phyloP scores from a whole-genome alignment of 176 grass and related monocot genomes.

The Secale cereale region DNA sequence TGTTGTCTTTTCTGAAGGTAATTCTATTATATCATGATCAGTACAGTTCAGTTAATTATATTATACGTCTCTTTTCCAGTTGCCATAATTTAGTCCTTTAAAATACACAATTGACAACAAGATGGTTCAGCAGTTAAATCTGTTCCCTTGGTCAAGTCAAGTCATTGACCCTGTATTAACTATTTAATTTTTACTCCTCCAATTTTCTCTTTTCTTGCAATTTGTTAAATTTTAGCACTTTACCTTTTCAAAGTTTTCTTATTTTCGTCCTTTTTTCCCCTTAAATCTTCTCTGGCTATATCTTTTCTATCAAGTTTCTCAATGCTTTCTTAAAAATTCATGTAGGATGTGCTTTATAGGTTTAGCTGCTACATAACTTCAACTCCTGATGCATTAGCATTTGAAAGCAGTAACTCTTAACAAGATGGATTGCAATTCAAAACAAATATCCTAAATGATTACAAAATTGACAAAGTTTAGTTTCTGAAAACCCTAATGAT shows the following conservation, averaged over 20 bases:
- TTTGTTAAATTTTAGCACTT: background rate
- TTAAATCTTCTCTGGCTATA: background rate
- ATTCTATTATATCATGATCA: background rate
- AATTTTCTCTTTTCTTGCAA: background rate
- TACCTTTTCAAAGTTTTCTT: background rate
- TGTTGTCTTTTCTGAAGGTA: conserved; percentile 4
- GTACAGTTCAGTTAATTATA: background rate
- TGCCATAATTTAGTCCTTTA: background rate
- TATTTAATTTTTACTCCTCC: background rate
- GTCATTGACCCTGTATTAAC: background rate
- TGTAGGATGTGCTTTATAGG: background rate
- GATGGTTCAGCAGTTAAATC: background rate
- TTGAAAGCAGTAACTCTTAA: background rate
- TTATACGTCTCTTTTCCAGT: background rate
- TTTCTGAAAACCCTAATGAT: background rate
- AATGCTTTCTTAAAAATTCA: background rate
- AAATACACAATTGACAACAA: background rate
- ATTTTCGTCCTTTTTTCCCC: background rate
- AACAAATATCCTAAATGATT: background rate
- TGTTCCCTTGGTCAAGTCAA: background rate
- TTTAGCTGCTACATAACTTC: conserved; percentile 3
- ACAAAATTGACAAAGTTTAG: background rate
- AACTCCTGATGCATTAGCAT: background rate
- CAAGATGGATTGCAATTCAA: conserved; percentile 3
- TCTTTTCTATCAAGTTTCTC: background rate